phyloP scores from a whole-genome alignment of 2,329 filamentous ascomycete species.

The Aspergillus clavatus region DNA sequence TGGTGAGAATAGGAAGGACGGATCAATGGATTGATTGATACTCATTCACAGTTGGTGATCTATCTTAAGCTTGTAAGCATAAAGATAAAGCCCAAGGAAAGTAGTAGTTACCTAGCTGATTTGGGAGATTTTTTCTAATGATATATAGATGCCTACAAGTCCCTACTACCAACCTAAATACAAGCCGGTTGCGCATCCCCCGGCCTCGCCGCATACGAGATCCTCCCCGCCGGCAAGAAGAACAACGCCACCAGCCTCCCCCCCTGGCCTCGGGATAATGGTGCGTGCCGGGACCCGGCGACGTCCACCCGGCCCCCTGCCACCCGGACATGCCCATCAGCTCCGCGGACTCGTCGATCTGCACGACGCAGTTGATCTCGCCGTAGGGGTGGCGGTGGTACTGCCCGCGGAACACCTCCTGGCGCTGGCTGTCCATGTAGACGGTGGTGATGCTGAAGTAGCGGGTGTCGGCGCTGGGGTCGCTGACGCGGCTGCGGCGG shows the following conservation, averaged over 20 bases:
- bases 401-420: slow-evolving; percentile 48
- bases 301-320: slow-evolving; percentile 55
- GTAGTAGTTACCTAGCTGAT: too few relatives aligned
- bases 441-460: slow-evolving; percentile 56
- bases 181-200: slow-evolving; percentile 5
- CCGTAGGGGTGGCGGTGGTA: slow-evolving; percentile 53
- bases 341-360: slow-evolving; percentile 47
- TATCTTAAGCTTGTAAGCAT: too few relatives aligned
- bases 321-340: slow-evolving; percentile 54
- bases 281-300: slow-evolving; percentile 52
- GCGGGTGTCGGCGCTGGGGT: slow-evolving; percentile 44
- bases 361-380: slow-evolving; percentile 53
- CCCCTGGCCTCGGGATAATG: slow-evolving; percentile 52
- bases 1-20: too few relatives aligned
- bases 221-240: slow-evolving; percentile 53
- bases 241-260: slow-evolving; percentile 51
- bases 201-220: slow-evolving; percentile 22
- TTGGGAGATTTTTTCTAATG: too few relatives aligned
- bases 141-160: too few relatives aligned
- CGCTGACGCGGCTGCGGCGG: slow-evolving; percentile 44
- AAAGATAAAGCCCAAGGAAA: too few relatives aligned
- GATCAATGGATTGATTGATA: too few relatives aligned
- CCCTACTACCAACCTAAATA: too few relatives aligned
- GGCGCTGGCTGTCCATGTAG: too few relatives aligned
- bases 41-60: too few relatives aligned